phyloP scores from a whole-genome alignment of 2,329 filamentous ascomycete species.

The Stemphylium lycopersici region DNA sequence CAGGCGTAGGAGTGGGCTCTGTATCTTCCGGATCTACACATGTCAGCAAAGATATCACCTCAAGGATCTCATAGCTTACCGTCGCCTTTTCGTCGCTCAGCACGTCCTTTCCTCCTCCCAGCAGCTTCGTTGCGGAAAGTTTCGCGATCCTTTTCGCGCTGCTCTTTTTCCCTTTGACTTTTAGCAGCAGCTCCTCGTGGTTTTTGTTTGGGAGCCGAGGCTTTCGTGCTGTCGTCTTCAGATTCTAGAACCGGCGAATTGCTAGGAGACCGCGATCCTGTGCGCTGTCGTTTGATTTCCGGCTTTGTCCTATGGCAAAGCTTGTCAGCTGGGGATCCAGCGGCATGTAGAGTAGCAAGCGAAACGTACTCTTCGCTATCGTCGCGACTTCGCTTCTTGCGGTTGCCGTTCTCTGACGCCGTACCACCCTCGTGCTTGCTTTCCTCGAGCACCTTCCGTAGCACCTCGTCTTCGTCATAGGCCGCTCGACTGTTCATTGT shows the following conservation, averaged over 20 bases:
- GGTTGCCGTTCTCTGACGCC: slow-evolving; percentile 60
- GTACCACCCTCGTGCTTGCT: slow-evolving; percentile 80
- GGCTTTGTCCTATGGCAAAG: slow-evolving; percentile 67
- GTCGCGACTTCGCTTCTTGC: slow-evolving; percentile 84
- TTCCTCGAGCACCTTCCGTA: slow-evolving; percentile 89
- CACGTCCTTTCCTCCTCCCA: slow-evolving; percentile 79
- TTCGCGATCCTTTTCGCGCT: slow-evolving; percentile 71
- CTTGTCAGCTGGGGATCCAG: slow-evolving; percentile 33
- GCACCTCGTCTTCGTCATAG: slow-evolving; percentile 91
- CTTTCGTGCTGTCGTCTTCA: slow-evolving; percentile 67
- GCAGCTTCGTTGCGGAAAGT: slow-evolving; percentile 74
- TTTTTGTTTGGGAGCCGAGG: slow-evolving; percentile 53
- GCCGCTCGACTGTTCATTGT: slow-evolving; percentile 98
- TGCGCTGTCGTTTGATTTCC: slow-evolving; percentile 80
- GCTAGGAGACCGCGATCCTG: slow-evolving; percentile 58
- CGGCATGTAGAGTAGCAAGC: slow-evolving; percentile 12
- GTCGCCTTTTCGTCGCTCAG: slow-evolving; percentile 80
- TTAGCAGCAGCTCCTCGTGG: slow-evolving; percentile 54
- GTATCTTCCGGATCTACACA: slow-evolving; percentile 35
- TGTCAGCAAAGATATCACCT: slow-evolving; percentile 28
- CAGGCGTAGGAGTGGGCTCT: slow-evolving; percentile 31
- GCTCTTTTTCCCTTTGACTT: slow-evolving; percentile 66
- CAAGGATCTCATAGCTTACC: slow-evolving; percentile 59
- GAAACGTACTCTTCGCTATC: slow-evolving; percentile 88
- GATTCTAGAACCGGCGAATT: slow-evolving; percentile 66